A percentile compares a stretch with the other conserved stretches of the same genome.
Evolutionary conservation across 2,329 filamentous ascomycete species (phyloP).

Genomic region (Coniella lustricola): DNA sequence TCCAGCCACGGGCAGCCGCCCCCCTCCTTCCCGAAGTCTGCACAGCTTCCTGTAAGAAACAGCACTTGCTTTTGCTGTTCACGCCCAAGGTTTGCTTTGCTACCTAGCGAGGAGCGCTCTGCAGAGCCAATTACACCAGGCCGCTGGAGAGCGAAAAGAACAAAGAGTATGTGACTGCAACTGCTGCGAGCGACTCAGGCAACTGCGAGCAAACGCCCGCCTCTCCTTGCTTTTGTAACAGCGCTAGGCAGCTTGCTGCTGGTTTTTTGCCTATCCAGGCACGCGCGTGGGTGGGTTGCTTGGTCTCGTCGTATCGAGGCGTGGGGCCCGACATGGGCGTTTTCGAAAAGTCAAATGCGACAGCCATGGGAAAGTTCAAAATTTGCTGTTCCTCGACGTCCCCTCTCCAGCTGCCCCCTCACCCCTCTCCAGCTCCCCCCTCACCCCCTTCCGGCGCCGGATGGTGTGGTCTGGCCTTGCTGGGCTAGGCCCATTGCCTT

Average conservation of each 20-base stretch:
- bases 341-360: constrained; percentile 1
- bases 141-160: background rate
- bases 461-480: too few species aligned
- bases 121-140: too few species aligned
- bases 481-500: too few species aligned
- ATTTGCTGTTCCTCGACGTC: constrained; percentile 1
- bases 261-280: background rate
- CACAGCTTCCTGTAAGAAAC: too few species aligned
- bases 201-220: too few species aligned
- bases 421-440: background rate
- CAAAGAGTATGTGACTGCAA: too few species aligned
- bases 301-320: background rate
- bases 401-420: background rate
- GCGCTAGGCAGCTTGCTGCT: background rate
- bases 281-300: background rate
- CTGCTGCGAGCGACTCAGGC: background rate
- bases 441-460: background rate
- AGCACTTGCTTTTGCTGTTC: too few species aligned
- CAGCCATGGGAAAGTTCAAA: constrained; percentile 13
- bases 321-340: constrained; percentile 4
- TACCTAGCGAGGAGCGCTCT: too few species aligned
- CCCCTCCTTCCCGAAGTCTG: too few species aligned
- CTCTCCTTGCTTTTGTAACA: background rate
- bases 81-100: too few species aligned
- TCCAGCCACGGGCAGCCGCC: too few species aligned